These are phyloP conservation scores for Ophiostoma tasmaniense DNA, from an alignment of 2,329 filamentous ascomycete species.

Conservation along the genomic window DNA sequence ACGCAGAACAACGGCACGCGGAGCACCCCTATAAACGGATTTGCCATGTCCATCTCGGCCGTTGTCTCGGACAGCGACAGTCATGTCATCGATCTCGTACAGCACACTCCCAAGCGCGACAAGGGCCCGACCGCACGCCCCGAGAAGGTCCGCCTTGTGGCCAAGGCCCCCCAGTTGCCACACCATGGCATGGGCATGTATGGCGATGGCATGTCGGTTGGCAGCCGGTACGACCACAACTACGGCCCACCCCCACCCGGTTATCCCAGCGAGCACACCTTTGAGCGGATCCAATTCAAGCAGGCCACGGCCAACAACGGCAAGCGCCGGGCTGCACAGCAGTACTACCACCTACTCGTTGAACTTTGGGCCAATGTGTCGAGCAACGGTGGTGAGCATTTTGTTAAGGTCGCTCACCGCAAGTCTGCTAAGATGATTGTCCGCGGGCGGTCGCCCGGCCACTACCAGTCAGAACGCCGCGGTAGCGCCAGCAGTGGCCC, in stretches of 20 bases:
- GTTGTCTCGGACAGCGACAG: slow-evolving; percentile 67
- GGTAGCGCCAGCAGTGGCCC: slow-evolving; percentile 61
- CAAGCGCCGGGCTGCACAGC: slow-evolving; percentile 79
- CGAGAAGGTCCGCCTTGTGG: slow-evolving; percentile 57
- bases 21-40: slow-evolving; percentile 59
- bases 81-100: slow-evolving; percentile 74
- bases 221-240: slow-evolving; percentile 34
- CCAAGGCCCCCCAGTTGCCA: slow-evolving; percentile 49
- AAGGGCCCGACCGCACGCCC: slow-evolving; percentile 75
- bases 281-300: slow-evolving; percentile 91
- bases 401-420: slow-evolving; percentile 61
- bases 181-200: slow-evolving; percentile 39
- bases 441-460: slow-evolving; percentile 73
- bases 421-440: slow-evolving; percentile 79
- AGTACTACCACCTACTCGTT: slow-evolving; percentile 86
- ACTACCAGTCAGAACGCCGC: slow-evolving; percentile 64
- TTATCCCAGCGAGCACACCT: slow-evolving; percentile 50
- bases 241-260: slow-evolving; percentile 33
- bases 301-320: slow-evolving; percentile 91
- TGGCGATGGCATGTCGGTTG: slow-evolving; percentile 14
- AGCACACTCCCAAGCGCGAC: slow-evolving; percentile 87
- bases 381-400: slow-evolving; percentile 40
- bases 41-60: slow-evolving; percentile 78
- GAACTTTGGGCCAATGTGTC: slow-evolving; percentile 69
- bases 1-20: slow-evolving; percentile 42